phyloP scores from a whole-genome alignment of 805 yeast species.

The Yamadazyma phyllophila region DNA sequence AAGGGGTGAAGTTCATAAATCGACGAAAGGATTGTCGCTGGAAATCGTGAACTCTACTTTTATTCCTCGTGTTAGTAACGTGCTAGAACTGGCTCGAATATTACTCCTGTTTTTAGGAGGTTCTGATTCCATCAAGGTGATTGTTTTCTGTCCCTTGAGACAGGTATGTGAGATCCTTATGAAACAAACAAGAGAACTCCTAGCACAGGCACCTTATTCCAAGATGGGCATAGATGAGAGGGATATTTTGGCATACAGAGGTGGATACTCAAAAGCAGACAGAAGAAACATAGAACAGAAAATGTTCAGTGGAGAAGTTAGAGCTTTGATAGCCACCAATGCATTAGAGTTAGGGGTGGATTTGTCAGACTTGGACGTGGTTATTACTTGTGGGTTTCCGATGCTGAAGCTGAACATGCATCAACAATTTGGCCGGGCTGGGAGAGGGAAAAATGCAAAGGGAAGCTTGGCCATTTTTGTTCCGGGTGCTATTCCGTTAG shows the following conservation, averaged over 20 bases:
- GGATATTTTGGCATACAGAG: slow-evolving; percentile 90
- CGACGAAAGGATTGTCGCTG: background rate
- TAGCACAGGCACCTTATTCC: slow-evolving; percentile 42
- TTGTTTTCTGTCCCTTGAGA: slow-evolving; percentile 87
- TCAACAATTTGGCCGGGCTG: slow-evolving; percentile 97
- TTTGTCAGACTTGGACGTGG: slow-evolving; percentile 90
- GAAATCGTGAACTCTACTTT: background rate
- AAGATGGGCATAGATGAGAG: slow-evolving; percentile 36
- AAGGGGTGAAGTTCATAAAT: slow-evolving; percentile 40
- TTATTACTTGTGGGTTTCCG: slow-evolving; percentile 91
- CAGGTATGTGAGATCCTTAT: slow-evolving; percentile 82
- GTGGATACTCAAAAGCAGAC: slow-evolving; percentile 87
- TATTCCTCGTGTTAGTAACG: slow-evolving; percentile 59
- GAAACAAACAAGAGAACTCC: slow-evolving; percentile 69
- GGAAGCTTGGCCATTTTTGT: slow-evolving; percentile 86
- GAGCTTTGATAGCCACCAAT: slow-evolving; percentile 90
- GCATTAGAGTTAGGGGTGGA: slow-evolving; percentile 96
- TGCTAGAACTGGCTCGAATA: slow-evolving; percentile 73
- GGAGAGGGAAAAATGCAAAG: slow-evolving; percentile 64
- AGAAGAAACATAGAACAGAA: slow-evolving; percentile 83
- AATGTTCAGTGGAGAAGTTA: slow-evolving; percentile 83
- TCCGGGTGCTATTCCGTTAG: slow-evolving; percentile 80
- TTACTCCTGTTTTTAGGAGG: slow-evolving; percentile 61
- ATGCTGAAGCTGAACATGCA: slow-evolving; percentile 80
- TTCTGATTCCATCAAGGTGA: slow-evolving; percentile 62